These are phyloP conservation scores for Nematocida parisii DNA, from an alignment of 371 early-diverging fungal genomes.

Conservation along the genomic window DNA sequence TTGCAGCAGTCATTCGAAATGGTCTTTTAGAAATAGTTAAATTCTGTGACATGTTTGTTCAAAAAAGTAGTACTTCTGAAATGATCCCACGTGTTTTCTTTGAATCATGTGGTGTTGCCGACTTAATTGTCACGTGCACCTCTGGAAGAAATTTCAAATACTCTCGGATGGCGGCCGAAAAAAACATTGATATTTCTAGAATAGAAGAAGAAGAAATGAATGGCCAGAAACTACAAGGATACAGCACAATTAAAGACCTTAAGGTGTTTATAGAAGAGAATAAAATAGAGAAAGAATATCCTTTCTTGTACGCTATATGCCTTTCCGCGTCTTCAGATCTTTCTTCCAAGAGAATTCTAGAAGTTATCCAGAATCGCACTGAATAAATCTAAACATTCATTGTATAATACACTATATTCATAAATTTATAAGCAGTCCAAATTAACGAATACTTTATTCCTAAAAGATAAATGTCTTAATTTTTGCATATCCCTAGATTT, in stretches of 20 bases:
- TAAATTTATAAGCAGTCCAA: too few species aligned
- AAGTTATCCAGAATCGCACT: background rate
- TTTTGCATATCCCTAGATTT: too few species aligned
- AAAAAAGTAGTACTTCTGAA: conserved; percentile 71
- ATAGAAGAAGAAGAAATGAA: conserved; percentile 82
- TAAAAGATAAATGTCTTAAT: too few species aligned
- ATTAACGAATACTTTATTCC: too few species aligned
- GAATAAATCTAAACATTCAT: too few species aligned
- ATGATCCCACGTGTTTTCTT: conserved; percentile 74
- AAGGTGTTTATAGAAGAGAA: conserved; percentile 73
- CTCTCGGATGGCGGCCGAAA: conserved; percentile 68
- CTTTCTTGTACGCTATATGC: conserved; percentile 58
- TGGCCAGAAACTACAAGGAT: conserved; percentile 95
- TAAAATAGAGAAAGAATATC: conserved; percentile 54
- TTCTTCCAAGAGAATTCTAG: conserved; percentile 17
- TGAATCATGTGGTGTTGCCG: conserved; percentile 84
- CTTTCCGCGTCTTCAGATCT: conserved; percentile 2
- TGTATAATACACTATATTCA: too few species aligned
- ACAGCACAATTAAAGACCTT: conserved; percentile 81
- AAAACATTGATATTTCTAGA: conserved; percentile 74
- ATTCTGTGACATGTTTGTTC: conserved; percentile 78
- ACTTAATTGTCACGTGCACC: conserved; percentile 85
- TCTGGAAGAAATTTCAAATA: conserved; percentile 90
- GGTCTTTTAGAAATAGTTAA: conserved; percentile 90
- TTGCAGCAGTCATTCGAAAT: conserved; percentile 88